Base-by-base conservation (phyloP, 805 yeast genomes). In the Zygosaccharomyces bailii region DNA sequence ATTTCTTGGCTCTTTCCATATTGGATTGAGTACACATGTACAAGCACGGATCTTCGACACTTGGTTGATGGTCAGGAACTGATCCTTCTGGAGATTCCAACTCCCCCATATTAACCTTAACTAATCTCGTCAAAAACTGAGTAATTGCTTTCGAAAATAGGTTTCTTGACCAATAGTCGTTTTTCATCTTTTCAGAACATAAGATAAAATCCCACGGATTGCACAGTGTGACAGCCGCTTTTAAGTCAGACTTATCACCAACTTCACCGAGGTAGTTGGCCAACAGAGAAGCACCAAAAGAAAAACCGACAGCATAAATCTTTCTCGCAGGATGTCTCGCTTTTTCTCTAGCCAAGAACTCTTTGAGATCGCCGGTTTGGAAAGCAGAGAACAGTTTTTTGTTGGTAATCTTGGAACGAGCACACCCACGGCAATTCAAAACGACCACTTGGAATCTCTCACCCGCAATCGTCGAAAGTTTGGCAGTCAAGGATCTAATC, bases 141-240 rank as follows among this genome's bases (percentile, higher is more conserved):
- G 71, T 58, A 43, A 77, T 63, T n/a, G 70, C 65, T 30, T 71
- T 74, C 5, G 66, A 65, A 46, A 76, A 76, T 1, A 76, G 38
- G 18, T 62, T 57, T 20, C 57, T 61, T 5, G 79, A 75, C 54
- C 70, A 56, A 39, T 62, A 63, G 19, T 72, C 64, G 10, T 51
- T 48, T 5, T 66, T 53, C 45, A 81, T 61, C 34, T 73, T 76
- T 38, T 68, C 56, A 18, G 74, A 68, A 9, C 84, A 73, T 46
- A 75, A 79, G 9, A 74, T 63, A 58, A 85, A 69, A 61, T 84
- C 86, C 90, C 90, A 85, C 7, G 91, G 91, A 17, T 80, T 69
- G 11, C 84, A 82, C 54, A 84, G 64, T 7, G 79, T 64, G 10
- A 77, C 71, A 3, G 87, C 83, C 4, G 83, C 81, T 32, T 73